Evolutionary conservation across 768 basidiomycete species (phyloP).

Genomic region (Artomyces pyxidatus): DNA sequence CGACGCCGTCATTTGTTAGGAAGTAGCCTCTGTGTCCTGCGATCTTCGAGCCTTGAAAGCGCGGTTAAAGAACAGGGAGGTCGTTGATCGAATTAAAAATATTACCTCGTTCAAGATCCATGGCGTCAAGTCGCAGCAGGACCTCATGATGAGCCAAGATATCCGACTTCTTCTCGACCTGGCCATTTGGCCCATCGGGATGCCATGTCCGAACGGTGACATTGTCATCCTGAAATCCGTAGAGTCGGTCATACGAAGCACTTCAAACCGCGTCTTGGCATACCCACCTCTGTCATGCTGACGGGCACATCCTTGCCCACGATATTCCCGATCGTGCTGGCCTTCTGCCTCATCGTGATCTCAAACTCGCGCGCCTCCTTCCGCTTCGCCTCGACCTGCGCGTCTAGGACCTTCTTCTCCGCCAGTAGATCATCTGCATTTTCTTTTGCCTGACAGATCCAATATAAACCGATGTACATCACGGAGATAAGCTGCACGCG

Average conservation of each 20-base stretch:
- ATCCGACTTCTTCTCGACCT: conserved; percentile 61
- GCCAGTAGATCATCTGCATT: conserved; percentile 81
- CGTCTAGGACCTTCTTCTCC: conserved; percentile 79
- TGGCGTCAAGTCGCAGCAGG: conserved; percentile 84
- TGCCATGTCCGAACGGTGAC: conserved; percentile 74
- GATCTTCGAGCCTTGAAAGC: conserved; percentile 69
- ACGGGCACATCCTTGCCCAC: conserved; percentile 83
- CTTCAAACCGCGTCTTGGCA: background rate
- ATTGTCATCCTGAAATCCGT: conserved; percentile 75
- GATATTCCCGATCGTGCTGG: conserved; percentile 82
- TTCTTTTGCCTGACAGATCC: conserved; percentile 73
- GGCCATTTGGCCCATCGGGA: conserved; percentile 64
- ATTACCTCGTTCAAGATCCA: conserved; percentile 94
- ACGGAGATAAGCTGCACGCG: no score
- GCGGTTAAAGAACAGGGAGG: background rate
- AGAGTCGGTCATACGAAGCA: background rate
- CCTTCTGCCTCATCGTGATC: conserved; percentile 69
- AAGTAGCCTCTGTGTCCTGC: conserved; percentile 96
- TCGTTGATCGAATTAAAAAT: background rate
- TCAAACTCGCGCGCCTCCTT: conserved; percentile 76
- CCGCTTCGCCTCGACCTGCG: conserved; percentile 65
- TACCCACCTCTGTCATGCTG: conserved; percentile 76
- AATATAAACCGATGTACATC: no score
- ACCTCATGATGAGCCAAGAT: conserved; percentile 99
- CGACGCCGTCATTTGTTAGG: conserved; percentile 90